Base-by-base conservation (phyloP, 2,329 filamentous ascomycete genomes). In the Fusarium sp. region DNA sequence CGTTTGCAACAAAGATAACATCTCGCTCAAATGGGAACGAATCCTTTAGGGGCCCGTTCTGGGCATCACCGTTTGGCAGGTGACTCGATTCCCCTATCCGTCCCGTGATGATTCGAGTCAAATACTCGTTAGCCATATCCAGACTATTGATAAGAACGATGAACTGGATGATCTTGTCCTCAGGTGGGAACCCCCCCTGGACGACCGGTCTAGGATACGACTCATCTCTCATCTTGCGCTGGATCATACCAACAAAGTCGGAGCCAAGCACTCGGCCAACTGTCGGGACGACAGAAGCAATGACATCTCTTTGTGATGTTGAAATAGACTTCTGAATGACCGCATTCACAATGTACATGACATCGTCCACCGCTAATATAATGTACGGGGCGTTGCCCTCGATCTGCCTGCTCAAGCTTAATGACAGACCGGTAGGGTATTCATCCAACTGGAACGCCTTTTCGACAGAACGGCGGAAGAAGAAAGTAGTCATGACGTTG, bases 301-400 rank as follows among this genome's bases (percentile, higher is more conserved):
- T 89, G 8, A 98, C 91, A 24, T 92, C 88, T 75, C 91, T 88
- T 80, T 98, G 95, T 5, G 93, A 94, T 1, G 97, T 98, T 1
- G 94, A 92, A 28, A 98, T 86, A 0, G 94, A 93, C 74, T 96
- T 92, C 73, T 97, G 93, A 13, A 98, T 87, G 39, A 98, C 93
- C 57, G 96, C 92, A 80, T 97, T 97, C 80, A 98, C 94, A 77
- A 99, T 98, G 83, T 98, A 99, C 96, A 99, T 98, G 79, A 98
- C 95, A 84, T 98, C 96, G 84, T 99, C 96, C 14, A 99, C 95
- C 1, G 96, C 95, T 5, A 95, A 95, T 48, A 96, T 96, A 78
- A 99, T 98, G 79, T 94, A 97, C 2, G 96, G 96, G 6, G 94
- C 90, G 76, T 95, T 94, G 66, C 91, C 89, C 59, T 92, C 90